A percentile compares a stretch with the other conserved stretches of the same genome.
These are phyloP conservation scores for Serendipita indica DNA, from an alignment of 768 basidiomycete genomes.

Conservation along the genomic window DNA sequence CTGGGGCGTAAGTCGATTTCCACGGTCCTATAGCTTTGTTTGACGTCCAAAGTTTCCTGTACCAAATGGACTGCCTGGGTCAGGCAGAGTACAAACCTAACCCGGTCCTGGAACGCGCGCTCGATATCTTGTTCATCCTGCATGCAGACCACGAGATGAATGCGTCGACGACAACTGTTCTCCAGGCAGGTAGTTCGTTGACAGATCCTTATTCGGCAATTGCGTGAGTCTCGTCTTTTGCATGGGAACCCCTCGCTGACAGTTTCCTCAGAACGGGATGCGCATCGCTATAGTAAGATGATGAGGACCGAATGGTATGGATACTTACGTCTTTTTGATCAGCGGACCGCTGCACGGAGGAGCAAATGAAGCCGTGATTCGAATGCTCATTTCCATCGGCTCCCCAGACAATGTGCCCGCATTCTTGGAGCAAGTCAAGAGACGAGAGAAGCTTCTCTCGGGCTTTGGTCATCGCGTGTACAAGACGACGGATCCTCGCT, in stretches of 20 bases:
- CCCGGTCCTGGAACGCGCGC: constrained; percentile 71
- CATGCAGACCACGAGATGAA: constrained; percentile 90
- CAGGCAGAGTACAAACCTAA: constrained; percentile 62
- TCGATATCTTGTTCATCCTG: constrained; percentile 76
- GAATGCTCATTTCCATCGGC: constrained; percentile 83
- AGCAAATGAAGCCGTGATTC: constrained; percentile 86
- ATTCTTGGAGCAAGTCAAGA: constrained; percentile 77
- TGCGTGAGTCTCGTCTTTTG: constrained; percentile 32
- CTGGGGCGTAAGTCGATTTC: constrained; percentile 48
- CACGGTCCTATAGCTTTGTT: not conserved
- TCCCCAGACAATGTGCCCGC: constrained; percentile 74
- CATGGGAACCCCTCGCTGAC: not conserved
- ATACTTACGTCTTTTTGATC: constrained; percentile 1
- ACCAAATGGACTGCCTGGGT: constrained; percentile 76
- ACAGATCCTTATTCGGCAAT: constrained; percentile 85
- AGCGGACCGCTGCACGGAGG: constrained; percentile 71
- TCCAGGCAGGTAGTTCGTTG: constrained; percentile 78
- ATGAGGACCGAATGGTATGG: too few species aligned
- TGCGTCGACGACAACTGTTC: constrained; percentile 68
- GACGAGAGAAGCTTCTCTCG: constrained; percentile 73
- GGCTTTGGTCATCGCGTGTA: constrained; percentile 86
- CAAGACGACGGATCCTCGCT: constrained; percentile 77
- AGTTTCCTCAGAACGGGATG: constrained; percentile 52
- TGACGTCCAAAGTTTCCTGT: constrained; percentile 47
- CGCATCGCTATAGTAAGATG: constrained; percentile 76